Evolutionary conservation across 305 asterid genomes (phyloP).

Genomic region (Euphrasia arctica): DNA sequence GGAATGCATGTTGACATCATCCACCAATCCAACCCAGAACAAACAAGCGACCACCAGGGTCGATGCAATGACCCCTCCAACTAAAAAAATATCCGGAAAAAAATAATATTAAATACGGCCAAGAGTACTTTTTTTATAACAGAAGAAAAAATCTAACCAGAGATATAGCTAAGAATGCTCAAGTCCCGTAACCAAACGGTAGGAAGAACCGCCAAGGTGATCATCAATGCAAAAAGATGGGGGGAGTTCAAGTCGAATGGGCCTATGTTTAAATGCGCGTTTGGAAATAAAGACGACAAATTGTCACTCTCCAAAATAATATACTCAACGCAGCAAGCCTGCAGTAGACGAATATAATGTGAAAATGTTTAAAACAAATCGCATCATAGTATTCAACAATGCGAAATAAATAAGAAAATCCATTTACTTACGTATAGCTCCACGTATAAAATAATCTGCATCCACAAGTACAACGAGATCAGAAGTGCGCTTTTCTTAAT

Average conservation of each 20-base stretch:
- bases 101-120: background rate
- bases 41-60: constrained; percentile 63
- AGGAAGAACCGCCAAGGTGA: constrained; percentile 80
- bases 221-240: constrained; percentile 62
- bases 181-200: constrained; percentile 80
- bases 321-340: constrained; percentile 91
- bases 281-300: constrained; percentile 78
- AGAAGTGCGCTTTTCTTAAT: constrained; percentile 10
- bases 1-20: constrained; percentile 49
- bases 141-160: constrained; percentile 44
- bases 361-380: background rate
- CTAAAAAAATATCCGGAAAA: constrained; percentile 32
- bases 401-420: background rate
- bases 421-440: constrained; percentile 81
- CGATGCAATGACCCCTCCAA: constrained; percentile 90
- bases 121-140: background rate
- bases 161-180: constrained; percentile 80
- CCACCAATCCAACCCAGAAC: constrained; percentile 82
- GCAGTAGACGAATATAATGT: constrained; percentile 23
- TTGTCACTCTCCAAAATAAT: constrained; percentile 87
- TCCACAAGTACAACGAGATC: constrained; percentile 23
- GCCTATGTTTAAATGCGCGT: constrained; percentile 64
- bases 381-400: background rate
- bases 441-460: constrained; percentile 77
- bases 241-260: constrained; percentile 45